Conservation (phyloP, 2,329 filamentous ascomycete genomes). For the Dactylellina parvicollis region DNA sequence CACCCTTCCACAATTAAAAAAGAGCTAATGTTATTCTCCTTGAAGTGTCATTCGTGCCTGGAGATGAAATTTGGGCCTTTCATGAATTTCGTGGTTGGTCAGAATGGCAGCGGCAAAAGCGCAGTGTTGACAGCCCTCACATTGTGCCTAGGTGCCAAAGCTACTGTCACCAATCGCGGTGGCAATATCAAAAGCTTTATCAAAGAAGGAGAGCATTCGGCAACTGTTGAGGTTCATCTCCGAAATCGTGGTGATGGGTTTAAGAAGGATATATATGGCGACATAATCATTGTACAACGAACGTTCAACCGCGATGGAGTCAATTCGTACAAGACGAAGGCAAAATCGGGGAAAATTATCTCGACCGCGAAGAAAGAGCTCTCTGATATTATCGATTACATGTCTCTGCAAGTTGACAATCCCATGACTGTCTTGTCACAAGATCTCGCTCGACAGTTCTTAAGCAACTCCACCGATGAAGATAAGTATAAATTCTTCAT, state of each 20-base stretch:
- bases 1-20: too few species aligned
- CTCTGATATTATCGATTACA: constrained; percentile 93
- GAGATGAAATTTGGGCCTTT: constrained; percentile 87
- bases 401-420: constrained; percentile 92
- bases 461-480: constrained; percentile 81
- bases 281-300: constrained; percentile 88
- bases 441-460: constrained; percentile 91
- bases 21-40: too few species aligned
- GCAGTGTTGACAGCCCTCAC: constrained; percentile 92
- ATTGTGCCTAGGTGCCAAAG: constrained; percentile 93
- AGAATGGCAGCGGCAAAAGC: constrained; percentile 98
- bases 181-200: constrained; percentile 89
- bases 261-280: constrained; percentile 81
- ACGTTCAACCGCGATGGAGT: constrained; percentile 79
- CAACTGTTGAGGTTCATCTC: constrained; percentile 80
- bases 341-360: constrained; percentile 73
- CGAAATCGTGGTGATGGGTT: constrained; percentile 93
- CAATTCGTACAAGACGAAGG: constrained; percentile 89
- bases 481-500: constrained; percentile 98
- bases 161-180: constrained; percentile 89
- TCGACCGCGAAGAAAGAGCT: constrained; percentile 87
- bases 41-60: constrained; percentile 80
- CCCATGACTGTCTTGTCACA: constrained; percentile 95
- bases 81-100: constrained; percentile 97
- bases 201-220: constrained; percentile 83